Conservation (phyloP, 805 yeast species). For the Lachancea mirantina region DNA sequence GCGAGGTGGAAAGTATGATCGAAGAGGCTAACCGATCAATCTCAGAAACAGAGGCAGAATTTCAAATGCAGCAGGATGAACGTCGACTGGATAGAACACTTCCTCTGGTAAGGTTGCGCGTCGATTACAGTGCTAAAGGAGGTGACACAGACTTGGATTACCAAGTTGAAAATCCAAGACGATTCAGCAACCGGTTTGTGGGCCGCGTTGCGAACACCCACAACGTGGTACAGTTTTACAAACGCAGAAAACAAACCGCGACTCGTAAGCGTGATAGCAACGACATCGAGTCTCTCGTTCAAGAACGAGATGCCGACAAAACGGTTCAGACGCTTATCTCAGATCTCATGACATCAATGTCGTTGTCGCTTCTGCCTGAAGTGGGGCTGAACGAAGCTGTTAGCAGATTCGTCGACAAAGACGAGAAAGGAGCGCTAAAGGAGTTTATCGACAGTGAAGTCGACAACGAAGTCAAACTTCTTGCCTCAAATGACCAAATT, state of each 20-base stretch:
- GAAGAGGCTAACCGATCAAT: slow-evolving; percentile 9
- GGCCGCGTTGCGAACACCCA: slow-evolving; percentile 88
- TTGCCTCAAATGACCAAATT: slow-evolving; percentile 38
- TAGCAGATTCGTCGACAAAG: slow-evolving; percentile 66
- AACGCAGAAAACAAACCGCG: slow-evolving; percentile 33
- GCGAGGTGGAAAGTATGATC: slow-evolving; percentile 63
- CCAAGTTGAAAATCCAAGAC: slow-evolving; percentile 83
- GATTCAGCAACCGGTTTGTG: slow-evolving; percentile 85
- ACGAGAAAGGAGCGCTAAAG: slow-evolving; percentile 66
- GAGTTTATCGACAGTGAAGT: slow-evolving; percentile 55
- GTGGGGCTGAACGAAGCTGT: slow-evolving; percentile 69
- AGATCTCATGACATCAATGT: slow-evolving; percentile 53
- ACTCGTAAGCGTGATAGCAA: slow-evolving; percentile 11
- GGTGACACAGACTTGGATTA: slow-evolving; percentile 41
- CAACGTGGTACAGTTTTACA: slow-evolving; percentile 69
- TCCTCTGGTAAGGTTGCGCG: slow-evolving; percentile 75
- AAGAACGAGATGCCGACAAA: slow-evolving; percentile 33
- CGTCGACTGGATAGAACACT: too few relatives aligned
- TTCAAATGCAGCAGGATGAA: slow-evolving; percentile 29
- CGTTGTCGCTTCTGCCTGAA: slow-evolving; percentile 65
- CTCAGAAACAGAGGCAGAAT: slow-evolving; percentile 45
- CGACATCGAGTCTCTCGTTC: slow-evolving; percentile 13
- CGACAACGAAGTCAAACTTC: slow-evolving; percentile 42
- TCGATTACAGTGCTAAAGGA: slow-evolving; percentile 67
- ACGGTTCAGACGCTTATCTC: slow-evolving; percentile 59